These are phyloP conservation scores for Camelina sativa DNA, from an alignment of 345 rosid species.

Conservation along the genomic window DNA sequence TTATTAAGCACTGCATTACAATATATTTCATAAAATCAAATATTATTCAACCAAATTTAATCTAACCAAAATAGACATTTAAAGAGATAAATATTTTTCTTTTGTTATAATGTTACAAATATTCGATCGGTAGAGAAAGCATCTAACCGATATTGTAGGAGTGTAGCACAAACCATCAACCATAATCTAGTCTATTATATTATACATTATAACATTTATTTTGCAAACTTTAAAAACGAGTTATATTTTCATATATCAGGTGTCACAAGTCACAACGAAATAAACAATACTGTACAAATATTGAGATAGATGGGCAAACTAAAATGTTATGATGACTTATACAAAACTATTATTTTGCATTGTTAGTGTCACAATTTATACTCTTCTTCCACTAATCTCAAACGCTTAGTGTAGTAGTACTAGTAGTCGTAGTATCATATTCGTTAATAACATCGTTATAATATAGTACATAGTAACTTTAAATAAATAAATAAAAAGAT, in stretches of 20 bases:
- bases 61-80: no score
- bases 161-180: no score
- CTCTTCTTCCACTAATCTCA: conserved; percentile 21
- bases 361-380: conserved; percentile 20
- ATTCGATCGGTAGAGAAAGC: no score
- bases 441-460: conserved; percentile 42
- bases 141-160: no score
- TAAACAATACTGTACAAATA: background rate
- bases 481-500: background rate
- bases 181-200: no score
- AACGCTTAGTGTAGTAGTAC: conserved; percentile 29
- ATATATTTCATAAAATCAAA: no score
- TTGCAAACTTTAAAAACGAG: background rate
- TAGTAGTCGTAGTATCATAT: conserved; percentile 5
- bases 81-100: no score
- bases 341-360: background rate
- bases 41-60: no score
- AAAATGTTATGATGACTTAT: background rate
- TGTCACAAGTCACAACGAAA: background rate
- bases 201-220: background rate
- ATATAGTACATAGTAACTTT: conserved; percentile 34
- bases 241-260: background rate
- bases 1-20: no score
- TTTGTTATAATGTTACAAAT: no score
- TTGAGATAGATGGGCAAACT: background rate